Evolutionary conservation across 495 filamentous ascomycete species (phyloP), one percentile per base, ranked within the genome.

Genomic region (Pseudoneurospora amorphoporcata): DNA sequence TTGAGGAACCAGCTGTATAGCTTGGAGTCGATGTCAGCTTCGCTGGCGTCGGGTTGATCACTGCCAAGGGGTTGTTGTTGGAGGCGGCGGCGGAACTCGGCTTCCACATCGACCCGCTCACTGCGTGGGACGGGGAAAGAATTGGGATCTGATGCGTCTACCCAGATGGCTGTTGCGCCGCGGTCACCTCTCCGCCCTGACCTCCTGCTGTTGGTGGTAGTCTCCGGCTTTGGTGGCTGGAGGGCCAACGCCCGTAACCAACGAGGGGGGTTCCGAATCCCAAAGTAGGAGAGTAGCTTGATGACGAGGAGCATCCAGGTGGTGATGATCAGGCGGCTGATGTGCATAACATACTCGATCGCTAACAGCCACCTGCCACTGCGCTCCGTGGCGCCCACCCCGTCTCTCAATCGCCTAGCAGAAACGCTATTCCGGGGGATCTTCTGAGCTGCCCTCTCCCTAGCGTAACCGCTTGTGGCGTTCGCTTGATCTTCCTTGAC

Each of bases 1-100:
- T 82, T 78, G 43, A 89, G 88, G 90, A 92, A 97, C 88, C 93
- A 94, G 14, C 81, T 82, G 80, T 97, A 97, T 4, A 97, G 81
- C 61, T 86, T 90, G 2, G 88, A 85, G 73, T 92, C 90, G 6
- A 97, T 81, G 61, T 88, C 87, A n/a, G 85, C 83, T 69, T 95
- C 93, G 65, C 89, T 82, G 38, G 79, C 72, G 38, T 76, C 70
- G 68, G 72, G 17, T 71, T 72, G 5, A 68, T 79, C 69, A 76
- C 76, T n/a, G 45, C 12, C 70, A 69, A 37, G 75, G 37, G 23
- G 8, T 43, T 72, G 39, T 75, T 71, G 69, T 74, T 81, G 72
- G 61, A 88, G 73, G 68, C 90, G 84, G 68, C 86, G 87, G 61
- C 92, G 86, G 75, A 92, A 88, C 75, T 94, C 91, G 0, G 81